Conservation (phyloP, 768 basidiomycete genomes). For the Hypholoma fasciculare region DNA sequence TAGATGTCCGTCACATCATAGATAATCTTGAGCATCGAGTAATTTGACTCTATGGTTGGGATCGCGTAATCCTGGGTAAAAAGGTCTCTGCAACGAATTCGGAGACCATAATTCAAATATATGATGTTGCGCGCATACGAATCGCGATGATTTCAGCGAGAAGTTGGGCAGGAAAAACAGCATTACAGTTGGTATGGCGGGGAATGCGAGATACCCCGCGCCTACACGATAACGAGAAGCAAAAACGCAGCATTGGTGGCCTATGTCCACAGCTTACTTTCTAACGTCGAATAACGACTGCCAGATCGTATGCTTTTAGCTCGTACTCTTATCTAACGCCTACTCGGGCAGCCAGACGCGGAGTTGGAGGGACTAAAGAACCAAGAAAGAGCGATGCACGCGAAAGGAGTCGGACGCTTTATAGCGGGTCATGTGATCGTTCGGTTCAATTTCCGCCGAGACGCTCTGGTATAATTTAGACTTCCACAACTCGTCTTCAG, state of each 20-base stretch:
- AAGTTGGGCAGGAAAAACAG: not conserved
- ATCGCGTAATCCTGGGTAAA: not conserved
- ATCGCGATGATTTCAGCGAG: not conserved
- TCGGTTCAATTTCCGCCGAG: no score
- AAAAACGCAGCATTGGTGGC: not conserved
- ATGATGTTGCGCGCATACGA: not conserved
- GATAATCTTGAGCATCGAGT: not conserved
- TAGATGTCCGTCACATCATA: not conserved
- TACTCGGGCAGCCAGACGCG: no score
- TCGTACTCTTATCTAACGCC: no score
- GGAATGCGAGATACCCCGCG: not conserved
- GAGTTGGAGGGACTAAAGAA: no score
- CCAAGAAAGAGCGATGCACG: no score
- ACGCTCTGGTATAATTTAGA: constrained; percentile 98
- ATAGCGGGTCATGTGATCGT: no score
- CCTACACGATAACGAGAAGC: not conserved
- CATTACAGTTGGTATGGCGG: not conserved
- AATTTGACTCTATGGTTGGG: not conserved
- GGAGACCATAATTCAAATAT: not conserved
- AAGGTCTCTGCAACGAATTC: not conserved
- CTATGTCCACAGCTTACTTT: no score
- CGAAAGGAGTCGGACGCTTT: no score
- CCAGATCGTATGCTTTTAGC: no score
- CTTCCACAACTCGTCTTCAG: constrained; percentile 97
- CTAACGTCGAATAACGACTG: no score